These are phyloP conservation scores for Candida ortonii DNA, from an alignment of 805 yeast species.

Conservation along the genomic window DNA sequence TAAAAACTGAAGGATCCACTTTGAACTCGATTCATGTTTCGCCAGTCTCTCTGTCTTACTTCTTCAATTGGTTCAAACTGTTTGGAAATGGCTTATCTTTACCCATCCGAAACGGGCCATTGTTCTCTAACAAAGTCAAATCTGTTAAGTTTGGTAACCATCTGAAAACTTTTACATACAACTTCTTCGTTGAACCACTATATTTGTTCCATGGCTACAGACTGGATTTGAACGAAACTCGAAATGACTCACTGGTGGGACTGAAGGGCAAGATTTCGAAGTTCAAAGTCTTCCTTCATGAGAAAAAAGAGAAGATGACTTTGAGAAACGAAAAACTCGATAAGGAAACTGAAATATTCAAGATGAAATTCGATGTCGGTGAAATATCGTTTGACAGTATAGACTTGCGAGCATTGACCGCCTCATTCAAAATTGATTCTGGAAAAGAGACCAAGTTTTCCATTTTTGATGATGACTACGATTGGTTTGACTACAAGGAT, in stretches of 20 bases:
- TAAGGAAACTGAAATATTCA: constrained; percentile 46
- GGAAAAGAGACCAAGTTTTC: constrained; percentile 15
- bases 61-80: constrained; percentile 78
- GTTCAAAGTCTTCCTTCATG: constrained; percentile 62
- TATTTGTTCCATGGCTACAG: constrained; percentile 70
- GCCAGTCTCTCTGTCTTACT: constrained; percentile 61
- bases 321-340: constrained; percentile 49
- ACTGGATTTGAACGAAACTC: constrained; percentile 42
- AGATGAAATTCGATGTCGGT: constrained; percentile 62
- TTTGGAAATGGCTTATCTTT: constrained; percentile 74
- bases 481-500: constrained; percentile 65
- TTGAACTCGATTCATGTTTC: constrained; percentile 73
- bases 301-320: constrained; percentile 46
- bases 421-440: constrained; percentile 33
- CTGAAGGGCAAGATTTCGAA: constrained; percentile 56
- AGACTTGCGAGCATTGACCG: constrained; percentile 59
- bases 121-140: constrained; percentile 56
- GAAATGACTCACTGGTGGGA: constrained; percentile 53
- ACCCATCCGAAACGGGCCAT: constrained; percentile 70
- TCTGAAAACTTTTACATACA: constrained; percentile 71
- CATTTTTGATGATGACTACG: constrained; percentile 50
- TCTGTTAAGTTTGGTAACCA: constrained; percentile 72
- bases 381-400: constrained; percentile 51
- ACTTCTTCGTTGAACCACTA: constrained; percentile 67
- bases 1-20: constrained; percentile 25